phyloP scores from a whole-genome alignment of 108 stramenopile genomes.

The Asterionellopsis glacialis region DNA sequence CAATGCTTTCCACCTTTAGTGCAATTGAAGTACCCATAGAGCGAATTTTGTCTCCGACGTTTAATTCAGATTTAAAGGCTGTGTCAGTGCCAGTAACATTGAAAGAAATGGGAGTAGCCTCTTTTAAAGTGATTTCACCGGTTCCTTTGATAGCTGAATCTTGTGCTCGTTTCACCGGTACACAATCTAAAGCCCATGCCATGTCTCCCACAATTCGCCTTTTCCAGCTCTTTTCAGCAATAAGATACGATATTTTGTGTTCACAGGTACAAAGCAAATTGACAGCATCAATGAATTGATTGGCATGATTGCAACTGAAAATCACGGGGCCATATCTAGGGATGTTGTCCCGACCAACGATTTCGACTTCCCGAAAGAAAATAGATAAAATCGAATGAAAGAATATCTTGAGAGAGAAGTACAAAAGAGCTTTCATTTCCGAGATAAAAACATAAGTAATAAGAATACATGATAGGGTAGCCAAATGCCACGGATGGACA shows the following conservation, averaged over 20 bases:
- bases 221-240: conserved; percentile 91
- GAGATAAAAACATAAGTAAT: conserved; percentile 72
- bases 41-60: conserved; percentile 77
- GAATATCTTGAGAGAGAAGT: conserved; percentile 80
- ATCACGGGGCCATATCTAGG: conserved; percentile 91
- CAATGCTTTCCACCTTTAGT: conserved; percentile 63
- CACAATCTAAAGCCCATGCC: conserved; percentile 88
- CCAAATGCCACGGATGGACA: conserved; percentile 78
- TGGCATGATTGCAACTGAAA: conserved; percentile 95
- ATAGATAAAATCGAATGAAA: conserved; percentile 82
- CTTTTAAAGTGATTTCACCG: conserved; percentile 37
- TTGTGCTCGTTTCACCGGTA: conserved; percentile 93
- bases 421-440: conserved; percentile 79
- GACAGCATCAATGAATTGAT: conserved; percentile 95
- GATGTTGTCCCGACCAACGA: conserved; percentile 88
- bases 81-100: conserved; percentile 52
- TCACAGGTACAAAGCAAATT: conserved; percentile 87
- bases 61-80: conserved; percentile 45
- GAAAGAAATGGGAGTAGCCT: background rate
- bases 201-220: conserved; percentile 89
- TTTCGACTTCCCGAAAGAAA: conserved; percentile 85
- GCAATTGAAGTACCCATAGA: conserved; percentile 38
- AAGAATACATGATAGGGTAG: conserved; percentile 47
- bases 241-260: conserved; percentile 86
- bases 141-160: conserved; percentile 65